Evolutionary conservation across 2,329 filamentous ascomycete species (phyloP), one percentile per base, ranked within the genome.

Genomic region (Aspergillus sp.): DNA sequence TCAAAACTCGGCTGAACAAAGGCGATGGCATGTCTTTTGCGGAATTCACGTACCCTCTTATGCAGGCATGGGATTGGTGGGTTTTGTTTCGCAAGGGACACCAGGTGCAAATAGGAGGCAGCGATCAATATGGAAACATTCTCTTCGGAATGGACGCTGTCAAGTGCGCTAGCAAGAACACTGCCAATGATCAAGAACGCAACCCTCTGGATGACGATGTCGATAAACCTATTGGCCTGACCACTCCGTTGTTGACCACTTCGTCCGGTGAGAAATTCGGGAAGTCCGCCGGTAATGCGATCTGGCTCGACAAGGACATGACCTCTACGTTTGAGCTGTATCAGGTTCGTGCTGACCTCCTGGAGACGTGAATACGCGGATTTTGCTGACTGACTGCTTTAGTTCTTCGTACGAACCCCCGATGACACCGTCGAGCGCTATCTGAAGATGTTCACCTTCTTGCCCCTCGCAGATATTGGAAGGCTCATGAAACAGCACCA

Each of bases 41-140:
- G 33, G 93, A 98, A 64, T 95, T 98, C 66, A 79, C 82, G 38
- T 98, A 98, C 61, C 93, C 94, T 1, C 71, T 98, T 10, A 80
- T 97, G 58, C 93, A 98, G 65, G 89, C 85, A 26, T 97, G 90
- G 85, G 93, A 98, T 65, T 98, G 90, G 80, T 97, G 88, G 87
- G 77, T 86, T 56, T 78, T 97, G 71, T 94, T 86, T 68, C 76
- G 79, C 27, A 78, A 76, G 44, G 75, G 78, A 42, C 76, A 89
- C 7, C 84, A 90, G 61, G 79, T 97, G 63, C 89, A 98, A 69
- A 87, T 98, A 44, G 93, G 93, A 48, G 93, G 93, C 35, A 89
- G 89, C 5, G 93, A 98, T 63, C 93, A 98, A 70, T 97, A 85
- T 63, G 93, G 93, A 52, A 98, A 98, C 68, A 97, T 98, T 54